Evolutionary conservation across 441 rosid species (phyloP).

Genomic region (Jatropha multifida): DNA sequence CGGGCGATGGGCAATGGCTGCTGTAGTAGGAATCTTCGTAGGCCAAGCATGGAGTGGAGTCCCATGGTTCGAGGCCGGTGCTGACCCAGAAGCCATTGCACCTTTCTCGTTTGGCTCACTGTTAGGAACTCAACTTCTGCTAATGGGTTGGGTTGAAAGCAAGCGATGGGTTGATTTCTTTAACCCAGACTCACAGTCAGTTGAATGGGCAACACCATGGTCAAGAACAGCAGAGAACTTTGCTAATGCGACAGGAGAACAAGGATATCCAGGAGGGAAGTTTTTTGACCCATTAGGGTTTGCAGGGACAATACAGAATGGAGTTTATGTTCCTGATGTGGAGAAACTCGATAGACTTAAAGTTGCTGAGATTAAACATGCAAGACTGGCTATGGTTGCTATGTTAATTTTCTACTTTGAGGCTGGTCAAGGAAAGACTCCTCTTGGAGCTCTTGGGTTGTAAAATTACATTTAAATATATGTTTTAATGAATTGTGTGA

Average conservation of each 20-base stretch:
- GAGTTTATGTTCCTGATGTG: slow-evolving; percentile 64
- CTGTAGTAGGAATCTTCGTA: slow-evolving; percentile 83
- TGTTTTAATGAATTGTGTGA: neutral
- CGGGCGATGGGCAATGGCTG: slow-evolving; percentile 96
- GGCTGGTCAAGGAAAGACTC: slow-evolving; percentile 98
- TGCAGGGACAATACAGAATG: slow-evolving; percentile 59
- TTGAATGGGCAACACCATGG: slow-evolving; percentile 98
- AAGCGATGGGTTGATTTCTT: slow-evolving; percentile 96
- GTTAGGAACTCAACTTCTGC: slow-evolving; percentile 77
- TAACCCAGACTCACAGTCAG: slow-evolving; percentile 85
- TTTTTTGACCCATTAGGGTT: slow-evolving; percentile 86
- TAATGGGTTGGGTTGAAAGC: slow-evolving; percentile 99
- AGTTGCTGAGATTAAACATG: slow-evolving; percentile 93
- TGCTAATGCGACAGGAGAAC: slow-evolving; percentile 80
- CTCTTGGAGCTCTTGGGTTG: slow-evolving; percentile 93
- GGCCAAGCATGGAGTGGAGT: slow-evolving; percentile 97
- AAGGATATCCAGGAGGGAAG: slow-evolving; percentile 92
- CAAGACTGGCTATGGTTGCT: slow-evolving; percentile 90
- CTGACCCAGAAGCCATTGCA: slow-evolving; percentile 76
- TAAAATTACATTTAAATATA: slow-evolving; percentile 22
- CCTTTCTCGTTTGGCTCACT: slow-evolving; percentile 90
- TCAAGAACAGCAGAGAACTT: slow-evolving; percentile 84
- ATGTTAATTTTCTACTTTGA: slow-evolving; percentile 96
- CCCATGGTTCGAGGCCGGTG: slow-evolving; percentile 97
- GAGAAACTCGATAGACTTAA: slow-evolving; percentile 84